Conservation (phyloP, 129 eudicot genomes). For the Saposhnikovia divaricata region DNA sequence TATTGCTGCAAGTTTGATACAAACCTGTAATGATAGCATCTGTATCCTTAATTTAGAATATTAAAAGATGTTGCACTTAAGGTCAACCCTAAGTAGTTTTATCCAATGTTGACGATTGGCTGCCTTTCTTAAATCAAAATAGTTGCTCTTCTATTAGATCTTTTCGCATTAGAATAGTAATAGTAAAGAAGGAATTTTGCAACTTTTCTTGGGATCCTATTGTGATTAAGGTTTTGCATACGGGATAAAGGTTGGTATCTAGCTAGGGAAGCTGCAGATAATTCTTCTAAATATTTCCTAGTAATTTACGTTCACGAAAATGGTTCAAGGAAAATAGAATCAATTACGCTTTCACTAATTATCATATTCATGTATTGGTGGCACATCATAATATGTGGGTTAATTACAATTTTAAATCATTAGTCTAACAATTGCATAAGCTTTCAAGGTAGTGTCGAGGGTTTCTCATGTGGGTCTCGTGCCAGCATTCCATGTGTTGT, state of each 20-base stretch:
- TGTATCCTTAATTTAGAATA: background rate
- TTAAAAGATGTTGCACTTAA: background rate
- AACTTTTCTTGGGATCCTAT: background rate
- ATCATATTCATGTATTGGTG: background rate
- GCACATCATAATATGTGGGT: background rate
- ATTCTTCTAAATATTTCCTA: background rate
- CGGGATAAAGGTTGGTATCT: background rate
- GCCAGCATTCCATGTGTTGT: background rate
- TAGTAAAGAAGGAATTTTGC: background rate
- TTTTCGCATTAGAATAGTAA: no score
- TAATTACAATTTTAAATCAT: no score
- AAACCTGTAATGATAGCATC: background rate
- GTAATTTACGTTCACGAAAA: background rate
- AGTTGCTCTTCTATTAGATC: background rate
- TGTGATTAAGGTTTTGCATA: background rate
- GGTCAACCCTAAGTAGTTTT: background rate
- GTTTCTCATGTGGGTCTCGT: background rate
- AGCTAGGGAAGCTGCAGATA: background rate
- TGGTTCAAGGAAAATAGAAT: background rate
- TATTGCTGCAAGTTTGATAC: background rate
- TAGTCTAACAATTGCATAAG: background rate
- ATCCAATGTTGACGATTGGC: background rate
- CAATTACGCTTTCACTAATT: background rate
- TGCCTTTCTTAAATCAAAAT: no score
- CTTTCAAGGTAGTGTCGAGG: background rate